A percentile compares a stretch with the other conserved stretches of the same genome.
Conservation (phyloP, 2,329 filamentous ascomycete species). For the Ascochyta rabiei region DNA sequence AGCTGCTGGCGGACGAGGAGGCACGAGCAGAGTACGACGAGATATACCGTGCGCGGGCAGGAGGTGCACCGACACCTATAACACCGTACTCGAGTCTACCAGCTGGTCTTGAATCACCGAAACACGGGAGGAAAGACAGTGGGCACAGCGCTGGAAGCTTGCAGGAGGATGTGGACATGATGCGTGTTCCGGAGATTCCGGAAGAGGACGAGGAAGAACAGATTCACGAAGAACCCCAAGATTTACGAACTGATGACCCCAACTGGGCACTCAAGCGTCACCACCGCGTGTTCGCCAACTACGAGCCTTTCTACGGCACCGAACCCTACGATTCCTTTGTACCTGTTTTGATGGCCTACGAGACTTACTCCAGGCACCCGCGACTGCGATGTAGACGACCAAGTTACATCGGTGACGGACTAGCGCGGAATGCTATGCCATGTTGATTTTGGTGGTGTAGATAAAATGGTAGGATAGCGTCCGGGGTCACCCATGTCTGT, state of each 20-base stretch:
- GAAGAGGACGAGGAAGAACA: conserved; percentile 28
- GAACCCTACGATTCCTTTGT: conserved; percentile 36
- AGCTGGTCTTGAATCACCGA: conserved; percentile 24
- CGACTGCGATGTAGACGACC: conserved; percentile 26
- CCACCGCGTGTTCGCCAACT: conserved; percentile 15
- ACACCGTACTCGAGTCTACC: conserved; percentile 18
- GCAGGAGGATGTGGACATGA: conserved; percentile 2
- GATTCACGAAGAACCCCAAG: conserved; percentile 8
- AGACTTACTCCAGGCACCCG: conserved; percentile 23
- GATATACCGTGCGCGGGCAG: conserved; percentile 20
- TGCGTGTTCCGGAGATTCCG: conserved; percentile 5
- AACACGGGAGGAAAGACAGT: conserved; percentile 32
- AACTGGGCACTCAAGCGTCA: conserved; percentile 37
- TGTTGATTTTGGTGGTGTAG: conserved; percentile 8
- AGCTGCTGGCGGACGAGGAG: conserved; percentile 37
- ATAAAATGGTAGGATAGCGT: conserved; percentile 8
- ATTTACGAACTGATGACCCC: conserved; percentile 26
- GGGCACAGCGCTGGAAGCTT: conserved; percentile 25
- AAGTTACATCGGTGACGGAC: conserved; percentile 26
- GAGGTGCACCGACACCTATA: conserved; percentile 14
- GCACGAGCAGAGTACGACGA: conserved; percentile 37
- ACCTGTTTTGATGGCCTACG: conserved; percentile 30
- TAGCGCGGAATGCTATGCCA: conserved; percentile 27
- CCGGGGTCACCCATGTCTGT: conserved; percentile 14
- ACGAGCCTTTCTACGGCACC: conserved; percentile 29